Conservation (phyloP, 495 filamentous ascomycete genomes). For the Lasiosphaeris hirsuta region DNA sequence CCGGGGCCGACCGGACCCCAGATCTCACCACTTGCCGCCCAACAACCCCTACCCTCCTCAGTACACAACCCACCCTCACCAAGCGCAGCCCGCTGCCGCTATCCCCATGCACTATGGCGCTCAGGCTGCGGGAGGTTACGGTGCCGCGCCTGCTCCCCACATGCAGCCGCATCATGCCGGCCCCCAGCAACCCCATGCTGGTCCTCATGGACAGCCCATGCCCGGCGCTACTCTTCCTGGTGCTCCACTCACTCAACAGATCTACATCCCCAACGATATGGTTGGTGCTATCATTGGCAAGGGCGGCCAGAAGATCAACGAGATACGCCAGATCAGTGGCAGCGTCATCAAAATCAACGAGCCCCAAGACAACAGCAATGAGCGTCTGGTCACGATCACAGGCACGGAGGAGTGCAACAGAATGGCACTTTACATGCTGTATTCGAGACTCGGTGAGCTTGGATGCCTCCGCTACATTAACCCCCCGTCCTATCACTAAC, state of each 20-base stretch:
- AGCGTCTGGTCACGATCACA: constrained; percentile 94
- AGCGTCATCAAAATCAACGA: constrained; percentile 99
- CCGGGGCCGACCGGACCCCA: constrained; percentile 62
- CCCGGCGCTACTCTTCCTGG: constrained; percentile 69
- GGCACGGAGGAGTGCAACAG: constrained; percentile 97
- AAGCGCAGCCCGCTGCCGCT: constrained; percentile 57
- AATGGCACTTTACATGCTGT: constrained; percentile 99
- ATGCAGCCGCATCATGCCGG: constrained; percentile 67
- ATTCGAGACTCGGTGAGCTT: constrained; percentile 87
- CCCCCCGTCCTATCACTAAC: constrained; percentile 15
- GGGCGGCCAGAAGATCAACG: constrained; percentile 98
- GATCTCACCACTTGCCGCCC: constrained; percentile 53
- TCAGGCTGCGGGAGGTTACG: constrained; percentile 49
- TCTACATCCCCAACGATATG: constrained; percentile 99
- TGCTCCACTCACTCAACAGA: constrained; percentile 92
- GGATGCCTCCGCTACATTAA: constrained; percentile 16
- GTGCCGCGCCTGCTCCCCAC: constrained; percentile 73
- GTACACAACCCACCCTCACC: constrained; percentile 59
- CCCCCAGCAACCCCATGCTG: constrained; percentile 35
- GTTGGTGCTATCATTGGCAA: constrained; percentile 99
- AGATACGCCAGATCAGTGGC: constrained; percentile 92
- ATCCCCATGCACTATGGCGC: constrained; percentile 71
- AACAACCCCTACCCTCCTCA: constrained; percentile 45
- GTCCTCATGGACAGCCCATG: constrained; percentile 62
- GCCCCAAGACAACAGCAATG: constrained; percentile 97